A percentile compares a stretch with the other conserved stretches of the same genome.
Evolutionary conservation across 805 yeast species (phyloP).

Genomic region (Komagataella phaffii): DNA sequence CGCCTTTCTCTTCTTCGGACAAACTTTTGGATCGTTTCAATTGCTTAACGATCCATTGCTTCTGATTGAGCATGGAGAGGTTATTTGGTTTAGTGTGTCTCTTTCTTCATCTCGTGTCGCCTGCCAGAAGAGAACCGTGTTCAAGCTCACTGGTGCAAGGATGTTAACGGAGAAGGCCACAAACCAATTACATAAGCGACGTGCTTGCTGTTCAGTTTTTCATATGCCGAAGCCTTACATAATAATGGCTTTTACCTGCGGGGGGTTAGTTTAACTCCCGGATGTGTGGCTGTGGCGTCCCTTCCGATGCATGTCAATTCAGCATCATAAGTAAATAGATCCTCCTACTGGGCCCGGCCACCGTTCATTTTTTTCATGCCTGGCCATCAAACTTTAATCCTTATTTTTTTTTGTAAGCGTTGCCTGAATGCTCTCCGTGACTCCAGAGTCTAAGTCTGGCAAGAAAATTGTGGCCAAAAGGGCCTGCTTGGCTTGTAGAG

Average conservation of each 20-base stretch:
- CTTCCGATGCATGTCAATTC: not conserved
- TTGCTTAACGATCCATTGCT: not conserved
- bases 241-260: not conserved
- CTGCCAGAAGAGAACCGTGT: not conserved
- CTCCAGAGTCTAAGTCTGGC: not conserved
- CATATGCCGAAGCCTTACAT: not conserved
- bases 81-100: not conserved
- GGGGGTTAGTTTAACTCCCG: not conserved
- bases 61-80: not conserved
- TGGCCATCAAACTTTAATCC: not conserved
- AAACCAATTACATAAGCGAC: not conserved
- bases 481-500: slow-evolving; percentile 53
- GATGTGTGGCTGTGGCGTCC: not conserved
- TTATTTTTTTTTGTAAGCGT: not conserved
- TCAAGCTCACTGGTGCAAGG: not conserved
- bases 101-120: not conserved
- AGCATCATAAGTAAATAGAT: not conserved
- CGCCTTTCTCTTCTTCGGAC: not conserved
- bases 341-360: not conserved
- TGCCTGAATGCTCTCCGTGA: not conserved
- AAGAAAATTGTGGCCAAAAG: slow-evolving; percentile 32
- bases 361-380: not conserved
- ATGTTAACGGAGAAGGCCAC: not conserved
- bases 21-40: not conserved
- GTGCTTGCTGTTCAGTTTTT: not conserved